phyloP scores from a whole-genome alignment of 2,329 filamentous ascomycete genomes.

The Conoideocrella luteorostrata region DNA sequence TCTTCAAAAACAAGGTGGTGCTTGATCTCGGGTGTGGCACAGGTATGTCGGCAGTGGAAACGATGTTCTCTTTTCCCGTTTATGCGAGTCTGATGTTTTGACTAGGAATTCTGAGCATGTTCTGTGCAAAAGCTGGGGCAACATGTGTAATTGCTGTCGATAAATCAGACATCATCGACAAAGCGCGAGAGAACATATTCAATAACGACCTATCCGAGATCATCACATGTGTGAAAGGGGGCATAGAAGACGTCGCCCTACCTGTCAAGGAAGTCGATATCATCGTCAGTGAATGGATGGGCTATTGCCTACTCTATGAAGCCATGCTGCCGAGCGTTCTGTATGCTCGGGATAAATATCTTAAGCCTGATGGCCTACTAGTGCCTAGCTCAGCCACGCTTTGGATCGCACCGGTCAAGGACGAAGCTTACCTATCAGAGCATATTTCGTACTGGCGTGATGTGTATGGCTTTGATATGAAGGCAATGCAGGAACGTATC shows the following conservation, averaged over 20 bases:
- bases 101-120: slow-evolving; percentile 83
- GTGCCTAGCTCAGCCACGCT: slow-evolving; percentile 81
- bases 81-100: slow-evolving; percentile 11
- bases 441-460: slow-evolving; percentile 82
- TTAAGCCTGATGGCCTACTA: slow-evolving; percentile 73
- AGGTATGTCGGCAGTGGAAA: slow-evolving; percentile 28
- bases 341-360: slow-evolving; percentile 79
- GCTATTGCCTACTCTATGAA: slow-evolving; percentile 87
- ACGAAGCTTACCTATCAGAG: slow-evolving; percentile 70
- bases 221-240: slow-evolving; percentile 76
- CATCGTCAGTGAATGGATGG: slow-evolving; percentile 98
- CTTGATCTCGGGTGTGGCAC: slow-evolving; percentile 87
- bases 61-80: slow-evolving; percentile 14
- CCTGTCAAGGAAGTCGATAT: slow-evolving; percentile 82
- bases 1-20: slow-evolving; percentile 81
- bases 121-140: slow-evolving; percentile 86
- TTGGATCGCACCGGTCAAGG: slow-evolving; percentile 73
- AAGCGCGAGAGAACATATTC: slow-evolving; percentile 77
- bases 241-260: slow-evolving; percentile 78
- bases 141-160: slow-evolving; percentile 84
- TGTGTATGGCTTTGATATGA: slow-evolving; percentile 94
- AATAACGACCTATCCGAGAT: slow-evolving; percentile 67
- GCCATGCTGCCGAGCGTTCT: slow-evolving; percentile 93
- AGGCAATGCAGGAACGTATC: slow-evolving; percentile 76
- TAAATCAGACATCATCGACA: slow-evolving; percentile 83